These are phyloP conservation scores for Thelonectria discophora DNA, from an alignment of 2,329 filamentous ascomycete species.

Conservation along the genomic window DNA sequence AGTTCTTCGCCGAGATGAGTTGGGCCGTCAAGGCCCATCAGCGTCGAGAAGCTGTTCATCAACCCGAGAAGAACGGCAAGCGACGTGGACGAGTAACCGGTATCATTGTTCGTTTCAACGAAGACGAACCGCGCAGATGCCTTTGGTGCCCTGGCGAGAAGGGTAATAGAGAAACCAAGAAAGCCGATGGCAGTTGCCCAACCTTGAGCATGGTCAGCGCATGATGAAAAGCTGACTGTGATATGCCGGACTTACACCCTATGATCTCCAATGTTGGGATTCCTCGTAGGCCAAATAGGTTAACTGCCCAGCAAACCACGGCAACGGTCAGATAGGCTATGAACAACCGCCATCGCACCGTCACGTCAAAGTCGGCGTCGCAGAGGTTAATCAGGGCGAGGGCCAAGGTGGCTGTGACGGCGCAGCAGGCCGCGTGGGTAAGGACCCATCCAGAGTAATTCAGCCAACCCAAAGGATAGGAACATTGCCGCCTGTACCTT, in stretches of 20 bases:
- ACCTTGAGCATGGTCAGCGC: neutral
- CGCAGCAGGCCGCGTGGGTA: conserved; percentile 1
- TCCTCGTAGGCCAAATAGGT: neutral
- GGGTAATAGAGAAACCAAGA: conserved; percentile 4
- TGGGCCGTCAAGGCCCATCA: neutral
- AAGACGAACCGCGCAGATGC: conserved; percentile 5
- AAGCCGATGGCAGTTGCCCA: conserved; percentile 4
- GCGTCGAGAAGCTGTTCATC: neutral
- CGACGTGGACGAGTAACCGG: neutral
- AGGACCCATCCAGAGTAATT: conserved; percentile 18
- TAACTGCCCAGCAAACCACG: conserved; percentile 4
- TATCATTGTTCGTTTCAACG: conserved; percentile 3
- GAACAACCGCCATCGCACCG: conserved; percentile 9
- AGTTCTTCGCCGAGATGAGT: conserved; percentile 11
- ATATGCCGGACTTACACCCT: conserved; percentile 6
- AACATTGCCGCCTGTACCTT: conserved; percentile 6
- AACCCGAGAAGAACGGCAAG: conserved; percentile 8
- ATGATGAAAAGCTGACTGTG: neutral
- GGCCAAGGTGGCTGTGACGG: conserved; percentile 1
- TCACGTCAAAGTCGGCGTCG: conserved; percentile 2
- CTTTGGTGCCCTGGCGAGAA: neutral
- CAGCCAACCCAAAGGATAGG: conserved; percentile 15
- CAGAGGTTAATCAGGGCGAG: conserved; percentile 11
- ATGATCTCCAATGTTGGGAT: neutral
- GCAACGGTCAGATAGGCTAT: conserved; percentile 1